Percentiles rank a stretch among this genome's conserved stretches.
Evolutionary conservation across 2,329 filamentous ascomycete genomes (phyloP).

Genomic region (Chaetoscypha palmicola): DNA sequence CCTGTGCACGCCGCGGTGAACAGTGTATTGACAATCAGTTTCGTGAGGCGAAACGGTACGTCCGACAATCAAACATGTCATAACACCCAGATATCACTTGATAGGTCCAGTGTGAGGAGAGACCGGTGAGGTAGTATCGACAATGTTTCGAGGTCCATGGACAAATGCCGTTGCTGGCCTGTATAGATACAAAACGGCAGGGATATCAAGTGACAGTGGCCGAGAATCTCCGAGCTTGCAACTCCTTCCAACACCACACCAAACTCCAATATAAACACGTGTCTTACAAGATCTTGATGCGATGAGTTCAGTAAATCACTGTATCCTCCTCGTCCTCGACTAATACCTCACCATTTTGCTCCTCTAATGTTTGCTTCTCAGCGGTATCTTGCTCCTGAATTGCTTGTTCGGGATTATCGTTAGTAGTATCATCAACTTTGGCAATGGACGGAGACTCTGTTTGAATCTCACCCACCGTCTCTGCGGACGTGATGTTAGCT

Average conservation of each 20-base stretch:
- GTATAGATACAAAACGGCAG: constrained; percentile 2
- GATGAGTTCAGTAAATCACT: constrained; percentile 75
- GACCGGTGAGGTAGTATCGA: no score
- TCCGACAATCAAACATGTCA: no score
- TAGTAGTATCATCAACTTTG: constrained; percentile 34
- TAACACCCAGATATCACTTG: no score
- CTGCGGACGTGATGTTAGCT: constrained; percentile 29
- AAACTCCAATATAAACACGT: constrained; percentile 70
- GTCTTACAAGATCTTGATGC: constrained; percentile 82
- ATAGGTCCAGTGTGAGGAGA: no score
- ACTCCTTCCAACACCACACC: background rate
- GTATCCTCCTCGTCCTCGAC: constrained; percentile 84
- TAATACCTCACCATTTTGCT: constrained; percentile 69
- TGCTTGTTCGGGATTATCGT: constrained; percentile 28
- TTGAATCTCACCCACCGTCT: constrained; percentile 40
- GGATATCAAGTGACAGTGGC: constrained; percentile 5
- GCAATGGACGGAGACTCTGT: constrained; percentile 34
- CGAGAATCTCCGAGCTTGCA: background rate
- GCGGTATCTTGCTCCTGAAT: constrained; percentile 27
- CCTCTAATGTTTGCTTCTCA: constrained; percentile 45
- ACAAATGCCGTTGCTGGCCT: background rate
- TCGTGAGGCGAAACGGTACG: no score
- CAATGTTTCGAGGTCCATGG: no score
- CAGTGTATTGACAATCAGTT: no score
- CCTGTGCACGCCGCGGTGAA: no score